Evolutionary conservation across 164 flowering plant species (phyloP), one percentile per base, ranked within the genome.

Genomic region (Berberis thunbergii): DNA sequence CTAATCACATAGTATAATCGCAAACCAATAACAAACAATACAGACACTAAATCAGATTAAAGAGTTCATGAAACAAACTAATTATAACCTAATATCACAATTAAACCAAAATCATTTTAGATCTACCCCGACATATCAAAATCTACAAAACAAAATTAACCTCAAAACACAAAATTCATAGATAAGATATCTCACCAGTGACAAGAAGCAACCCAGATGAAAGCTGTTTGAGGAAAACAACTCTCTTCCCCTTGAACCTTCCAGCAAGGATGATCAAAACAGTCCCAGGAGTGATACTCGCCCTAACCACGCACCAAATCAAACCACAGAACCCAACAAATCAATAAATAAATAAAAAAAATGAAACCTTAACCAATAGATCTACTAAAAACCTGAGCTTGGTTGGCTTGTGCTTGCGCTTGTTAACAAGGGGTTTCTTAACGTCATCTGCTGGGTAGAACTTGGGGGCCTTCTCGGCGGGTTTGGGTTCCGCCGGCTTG

Each of bases 381-480:
- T 1, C 6, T 5, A 49, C 46, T 60, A 1, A 10, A 4, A 0
- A 78, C 74, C 74, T 73, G 60, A 76, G 79, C 74, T 76, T 70
- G 60, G 79, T 73, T 62, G 71, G 74, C 42, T 66, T 68, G 46
- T 43, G 62, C 69, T 87, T 89, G 73, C 85, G 83, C 69, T 78
- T 86, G 80, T 87, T 87, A 49, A 73, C 61, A 38, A 86, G 74
- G 0, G 96, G 97, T 72, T 81, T 84, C 86, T 85, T 87, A 52
- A 91, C 81, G 41, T 91, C 95, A 48, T 91, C 97, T 6, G 96
- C 95, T 4, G 95, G 98, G 72, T 92, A 92, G 63, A 81, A 89
- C 79, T 89, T 92, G 40, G 92, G 81, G 0, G 85, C 70, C 76
- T 85, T 86, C 65, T 67, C 85, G 13, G 69, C 79, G 1, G 82